Base-by-base conservation (phyloP, 371 early-diverging fungal species). In the Rhizopus sp. region DNA sequence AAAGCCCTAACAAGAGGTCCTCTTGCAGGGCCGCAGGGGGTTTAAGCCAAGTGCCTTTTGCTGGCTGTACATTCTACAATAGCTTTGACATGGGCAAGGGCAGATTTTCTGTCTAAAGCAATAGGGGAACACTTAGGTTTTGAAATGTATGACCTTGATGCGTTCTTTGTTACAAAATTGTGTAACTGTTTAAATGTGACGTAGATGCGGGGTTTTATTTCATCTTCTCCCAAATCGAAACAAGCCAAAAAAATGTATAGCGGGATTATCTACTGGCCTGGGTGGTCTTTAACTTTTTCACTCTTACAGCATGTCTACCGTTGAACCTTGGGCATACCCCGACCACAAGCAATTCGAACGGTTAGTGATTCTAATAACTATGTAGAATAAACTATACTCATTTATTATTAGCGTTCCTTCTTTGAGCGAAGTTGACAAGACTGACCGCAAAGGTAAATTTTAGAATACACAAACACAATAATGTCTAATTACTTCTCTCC, bases 271-370 rank as follows among this genome's bases (percentile, higher is more conserved):
- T 23, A 46, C 7, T n/a, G 7, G 29, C 29, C 46, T 46, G n/a
- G 30, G 41, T 41, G 10, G 9, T 35, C 15, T 49, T 34, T 49
- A 49, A n/a, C 15, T 29, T 49, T 34, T 34, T 8, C 32, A 10
- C 33, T 33, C 33, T 15, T 34, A 17, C 13, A 49, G 4, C 30
- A 61, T 62, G 62, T 68, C 70, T 56, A 57, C 73, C 34, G 50
- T 68, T 44, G 72, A 75, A 57, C 34, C 72, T 50, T 77, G 78
- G 78, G 78, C 74, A 68, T 77, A 78, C 35, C 73, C 78, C 58
- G 72, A 78, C 53, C 78, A 78, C 55, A 65, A 62, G 60, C 68
- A 69, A 68, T 79, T 72, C 51, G 79, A 79, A 60, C 76, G 79
- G 78, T 77, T 40, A 55, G 44, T 8, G 2, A 12, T n/a, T 17